Percentiles rank a stretch among this genome's conserved stretches.
phyloP scores from a whole-genome alignment of 2,329 filamentous ascomycete species.

The Herpotrichia juniperi region DNA sequence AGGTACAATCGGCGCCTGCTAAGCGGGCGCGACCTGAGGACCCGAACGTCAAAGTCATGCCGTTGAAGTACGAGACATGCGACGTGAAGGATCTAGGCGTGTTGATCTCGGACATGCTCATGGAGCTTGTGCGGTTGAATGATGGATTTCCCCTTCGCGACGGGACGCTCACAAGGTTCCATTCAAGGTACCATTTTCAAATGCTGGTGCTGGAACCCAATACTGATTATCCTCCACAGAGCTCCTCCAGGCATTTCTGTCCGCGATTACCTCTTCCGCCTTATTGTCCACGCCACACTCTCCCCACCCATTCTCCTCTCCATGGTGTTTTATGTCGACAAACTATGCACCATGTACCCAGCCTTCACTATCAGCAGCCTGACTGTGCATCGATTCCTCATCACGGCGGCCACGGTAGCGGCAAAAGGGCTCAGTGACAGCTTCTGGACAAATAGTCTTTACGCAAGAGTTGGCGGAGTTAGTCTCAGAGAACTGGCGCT shows the following conservation, averaged over 20 bases:
- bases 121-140: slow-evolving; percentile 92
- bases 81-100: slow-evolving; percentile 85
- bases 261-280: slow-evolving; percentile 86
- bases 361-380: slow-evolving; percentile 96
- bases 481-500: slow-evolving; percentile 87
- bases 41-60: slow-evolving; percentile 63
- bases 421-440: slow-evolving; percentile 95
- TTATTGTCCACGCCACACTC: slow-evolving; percentile 92
- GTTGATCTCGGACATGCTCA: slow-evolving; percentile 92
- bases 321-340: slow-evolving; percentile 99
- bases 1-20: slow-evolving; percentile 29
- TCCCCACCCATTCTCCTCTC: slow-evolving; percentile 93
- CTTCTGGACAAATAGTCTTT: slow-evolving; percentile 98
- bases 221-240: slow-evolving; percentile 37
- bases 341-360: slow-evolving; percentile 87
- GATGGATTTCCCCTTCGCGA: slow-evolving; percentile 84
- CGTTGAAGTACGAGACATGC: slow-evolving; percentile 80
- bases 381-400: slow-evolving; percentile 96
- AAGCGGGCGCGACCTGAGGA: slow-evolving; percentile 43
- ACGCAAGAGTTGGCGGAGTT: slow-evolving; percentile 91
- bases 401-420: slow-evolving; percentile 92
- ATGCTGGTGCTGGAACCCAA: not conserved
- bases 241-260: slow-evolving; percentile 92
- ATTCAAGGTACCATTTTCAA: slow-evolving; percentile 72
- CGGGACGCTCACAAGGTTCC: slow-evolving; percentile 89